phyloP scores from a whole-genome alignment of 208 protist genomes.

The Trypanosomatidae sp. region DNA sequence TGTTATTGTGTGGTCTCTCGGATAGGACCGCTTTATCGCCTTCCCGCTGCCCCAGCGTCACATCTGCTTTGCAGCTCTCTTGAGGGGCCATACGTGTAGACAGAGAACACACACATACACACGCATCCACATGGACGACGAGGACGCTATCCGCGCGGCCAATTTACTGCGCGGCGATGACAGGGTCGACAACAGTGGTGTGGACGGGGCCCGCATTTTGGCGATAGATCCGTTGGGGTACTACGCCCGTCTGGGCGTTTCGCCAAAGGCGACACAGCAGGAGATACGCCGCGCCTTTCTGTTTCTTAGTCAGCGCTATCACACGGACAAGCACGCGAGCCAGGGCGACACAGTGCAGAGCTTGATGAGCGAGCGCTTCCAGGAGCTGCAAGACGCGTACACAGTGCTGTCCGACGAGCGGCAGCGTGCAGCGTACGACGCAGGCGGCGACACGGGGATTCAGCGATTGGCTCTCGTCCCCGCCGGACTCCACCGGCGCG shows the following conservation, averaged over 20 bases:
- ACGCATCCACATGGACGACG: constrained; percentile 13
- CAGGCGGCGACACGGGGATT: constrained; percentile 40
- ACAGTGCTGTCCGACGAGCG: constrained; percentile 69
- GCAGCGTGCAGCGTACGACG: constrained; percentile 82
- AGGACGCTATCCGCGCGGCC: constrained; percentile 21
- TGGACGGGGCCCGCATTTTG: background rate
- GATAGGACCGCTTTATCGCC: background rate
- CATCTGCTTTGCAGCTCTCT: background rate
- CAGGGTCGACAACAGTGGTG: constrained; percentile 8
- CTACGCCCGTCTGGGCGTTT: constrained; percentile 73
- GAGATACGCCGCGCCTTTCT: constrained; percentile 80
- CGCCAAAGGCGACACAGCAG: constrained; percentile 43
- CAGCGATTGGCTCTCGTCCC: constrained; percentile 67
- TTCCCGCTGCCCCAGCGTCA: background rate
- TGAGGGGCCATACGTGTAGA: background rate
- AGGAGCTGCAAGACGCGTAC: constrained; percentile 82
- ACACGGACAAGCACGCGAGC: constrained; percentile 81
- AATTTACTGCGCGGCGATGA: constrained; percentile 27
- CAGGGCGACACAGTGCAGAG: constrained; percentile 38
- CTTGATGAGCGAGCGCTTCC: constrained; percentile 81
- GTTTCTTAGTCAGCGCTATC: constrained; percentile 77
- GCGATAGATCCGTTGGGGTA: constrained; percentile 63
- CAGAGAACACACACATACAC: background rate
- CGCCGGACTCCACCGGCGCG: constrained; percentile 20
- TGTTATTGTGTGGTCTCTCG: background rate